phyloP scores from a whole-genome alignment of 129 eudicot species.

The Smallanthus sonchifolius region DNA sequence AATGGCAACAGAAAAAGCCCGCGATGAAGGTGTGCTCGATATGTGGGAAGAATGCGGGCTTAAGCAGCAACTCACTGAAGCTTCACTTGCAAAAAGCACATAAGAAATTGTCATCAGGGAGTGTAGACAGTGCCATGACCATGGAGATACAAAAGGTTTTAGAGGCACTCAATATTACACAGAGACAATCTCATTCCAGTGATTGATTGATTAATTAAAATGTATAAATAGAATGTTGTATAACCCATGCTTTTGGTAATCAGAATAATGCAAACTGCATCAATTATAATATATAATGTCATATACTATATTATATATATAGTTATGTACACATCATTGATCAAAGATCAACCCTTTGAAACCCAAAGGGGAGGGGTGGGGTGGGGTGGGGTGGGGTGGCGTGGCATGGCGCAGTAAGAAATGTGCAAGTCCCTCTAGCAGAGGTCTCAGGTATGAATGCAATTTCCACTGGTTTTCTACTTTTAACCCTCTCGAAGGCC shows the following conservation, averaged over 20 bases:
- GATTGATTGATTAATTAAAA: constrained; percentile 32
- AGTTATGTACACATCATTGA: no score
- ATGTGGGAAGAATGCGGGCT: constrained; percentile 90
- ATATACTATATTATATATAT: no score
- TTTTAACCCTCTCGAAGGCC: no score
- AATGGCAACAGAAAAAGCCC: constrained; percentile 91
- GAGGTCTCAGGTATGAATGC: no score
- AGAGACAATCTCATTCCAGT: constrained; percentile 48
- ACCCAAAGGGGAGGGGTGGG: no score
- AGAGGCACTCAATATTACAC: constrained; percentile 63
- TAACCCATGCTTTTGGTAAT: neutral
- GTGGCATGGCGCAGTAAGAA: no score
- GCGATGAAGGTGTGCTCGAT: constrained; percentile 81
- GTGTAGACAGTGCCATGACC: constrained; percentile 98
- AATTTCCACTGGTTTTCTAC: no score
- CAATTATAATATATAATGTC: no score
- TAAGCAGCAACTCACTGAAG: constrained; percentile 90
- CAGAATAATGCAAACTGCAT: neutral
- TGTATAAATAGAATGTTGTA: neutral
- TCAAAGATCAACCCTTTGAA: no score
- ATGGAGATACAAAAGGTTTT: constrained; percentile 93
- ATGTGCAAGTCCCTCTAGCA: no score
- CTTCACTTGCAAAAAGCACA: constrained; percentile 93
- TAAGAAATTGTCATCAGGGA: constrained; percentile 79
- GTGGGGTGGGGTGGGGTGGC: no score